Percentiles rank a stretch among this genome's conserved stretches.
Evolutionary conservation across 2,329 filamentous ascomycete genomes (phyloP).

Genomic region (Ciborinia camelliae): DNA sequence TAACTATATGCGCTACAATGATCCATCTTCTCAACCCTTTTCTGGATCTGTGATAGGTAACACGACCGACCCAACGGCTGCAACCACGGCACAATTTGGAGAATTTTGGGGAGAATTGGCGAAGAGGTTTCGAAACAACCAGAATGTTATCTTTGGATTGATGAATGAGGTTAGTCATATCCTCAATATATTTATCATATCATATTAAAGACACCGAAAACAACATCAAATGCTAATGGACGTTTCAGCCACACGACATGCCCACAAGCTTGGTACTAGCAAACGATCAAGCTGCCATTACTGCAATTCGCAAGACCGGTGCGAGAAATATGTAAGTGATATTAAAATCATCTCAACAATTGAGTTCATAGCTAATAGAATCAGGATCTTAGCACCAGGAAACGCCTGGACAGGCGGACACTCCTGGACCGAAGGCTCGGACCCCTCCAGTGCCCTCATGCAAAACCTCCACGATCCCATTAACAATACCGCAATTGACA

Average conservation of each 20-base stretch:
- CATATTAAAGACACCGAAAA: neutral
- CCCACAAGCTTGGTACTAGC: conserved; percentile 43
- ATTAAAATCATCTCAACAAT: neutral
- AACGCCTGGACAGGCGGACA: conserved; percentile 51
- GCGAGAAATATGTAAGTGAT: conserved; percentile 42
- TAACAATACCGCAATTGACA: conserved; percentile 49
- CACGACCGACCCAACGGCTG: conserved; percentile 43
- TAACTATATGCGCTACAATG: conserved; percentile 54
- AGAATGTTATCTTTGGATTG: conserved; percentile 49
- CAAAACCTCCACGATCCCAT: conserved; percentile 45
- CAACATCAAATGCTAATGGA: neutral
- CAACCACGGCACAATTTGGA: conserved; percentile 47
- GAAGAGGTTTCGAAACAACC: conserved; percentile 44
- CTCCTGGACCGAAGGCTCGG: conserved; percentile 44
- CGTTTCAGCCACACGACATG: conserved; percentile 47
- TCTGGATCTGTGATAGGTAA: conserved; percentile 50
- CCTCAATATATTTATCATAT: neutral
- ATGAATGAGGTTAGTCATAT: conserved; percentile 40
- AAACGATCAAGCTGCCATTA: conserved; percentile 48
- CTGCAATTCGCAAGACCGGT: conserved; percentile 44
- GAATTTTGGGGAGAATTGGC: conserved; percentile 50
- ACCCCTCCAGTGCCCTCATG: conserved; percentile 40
- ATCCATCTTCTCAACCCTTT: conserved; percentile 48
- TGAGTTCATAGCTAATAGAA: neutral
- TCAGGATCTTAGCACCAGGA: conserved; percentile 45